Evolutionary conservation across 1,284 basidiomycete genomes (phyloP).

Genomic region (Cryptococcus deneoformans): DNA sequence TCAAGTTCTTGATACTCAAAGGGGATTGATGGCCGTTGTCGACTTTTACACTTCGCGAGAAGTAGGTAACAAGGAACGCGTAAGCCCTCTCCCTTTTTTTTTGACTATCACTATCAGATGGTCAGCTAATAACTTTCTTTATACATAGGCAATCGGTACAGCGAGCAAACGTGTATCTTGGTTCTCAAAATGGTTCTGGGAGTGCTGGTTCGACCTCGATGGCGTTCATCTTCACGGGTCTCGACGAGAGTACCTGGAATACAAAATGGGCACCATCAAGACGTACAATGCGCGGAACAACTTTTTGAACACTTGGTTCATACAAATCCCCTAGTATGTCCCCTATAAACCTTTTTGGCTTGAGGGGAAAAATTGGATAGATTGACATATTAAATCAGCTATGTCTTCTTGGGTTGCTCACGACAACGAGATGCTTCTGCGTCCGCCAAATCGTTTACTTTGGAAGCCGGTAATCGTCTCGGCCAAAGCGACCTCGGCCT

Average conservation of each 20-base stretch:
- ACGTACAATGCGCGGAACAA: conserved; percentile 70
- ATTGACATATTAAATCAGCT: conserved; percentile 41
- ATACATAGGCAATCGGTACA: conserved; percentile 60
- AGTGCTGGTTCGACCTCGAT: conserved; percentile 76
- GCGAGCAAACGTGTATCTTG: conserved; percentile 67
- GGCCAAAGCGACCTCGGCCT: conserved; percentile 51
- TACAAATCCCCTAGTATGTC: conserved; percentile 57
- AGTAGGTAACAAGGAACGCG: conserved; percentile 55
- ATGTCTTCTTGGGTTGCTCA: conserved; percentile 74
- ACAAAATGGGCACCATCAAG: conserved; percentile 74
- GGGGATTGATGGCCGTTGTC: conserved; percentile 68
- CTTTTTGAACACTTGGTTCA: conserved; percentile 65
- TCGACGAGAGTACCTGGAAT: conserved; percentile 71
- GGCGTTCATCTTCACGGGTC: conserved; percentile 70
- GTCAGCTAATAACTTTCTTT: background rate
- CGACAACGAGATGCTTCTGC: conserved; percentile 62
- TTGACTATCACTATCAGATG: conserved; percentile 7
- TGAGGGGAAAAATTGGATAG: background rate
- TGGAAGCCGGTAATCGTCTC: conserved; percentile 66
- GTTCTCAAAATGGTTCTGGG: conserved; percentile 77
- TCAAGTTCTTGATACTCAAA: conserved; percentile 62
- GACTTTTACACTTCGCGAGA: conserved; percentile 76
- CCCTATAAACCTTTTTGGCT: too few relatives aligned
- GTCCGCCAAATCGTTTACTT: conserved; percentile 64
- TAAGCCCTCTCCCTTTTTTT: conserved; percentile 13